Evolutionary conservation across 768 basidiomycete genomes (phyloP), one percentile per base, ranked within the genome.

Genomic region (Coprinellus micaceus): DNA sequence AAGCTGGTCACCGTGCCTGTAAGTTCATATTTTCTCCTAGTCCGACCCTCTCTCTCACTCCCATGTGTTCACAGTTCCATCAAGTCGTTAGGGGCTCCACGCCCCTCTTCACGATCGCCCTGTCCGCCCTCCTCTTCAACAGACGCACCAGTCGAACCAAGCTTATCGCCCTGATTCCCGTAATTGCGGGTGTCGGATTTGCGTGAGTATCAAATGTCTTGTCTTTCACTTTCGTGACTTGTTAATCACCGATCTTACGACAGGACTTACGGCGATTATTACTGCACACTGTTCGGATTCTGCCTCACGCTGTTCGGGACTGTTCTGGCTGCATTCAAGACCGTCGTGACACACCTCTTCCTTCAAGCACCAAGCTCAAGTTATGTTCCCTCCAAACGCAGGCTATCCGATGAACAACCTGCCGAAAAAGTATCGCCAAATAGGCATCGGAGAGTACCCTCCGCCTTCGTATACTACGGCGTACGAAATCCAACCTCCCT

Each of bases 241-340:
- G 9, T 17, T 47, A 36, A 37, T 1, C 30, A 11, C 19, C 39
- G 2, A 43, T 37, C 15, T 36, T 53, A 15, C 46, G 24, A 48
- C 63, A 94, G 92, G 12, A 97, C 94, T 5, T 96, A 93, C 56
- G 97, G 95, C 53, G 95, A 98, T 66, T 98, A 97, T 72, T 89
- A 92, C 64, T 97, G 89, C 71, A 97, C 94, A 1, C 69, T 77
- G 2, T 83, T 83, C 69, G 97, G 97, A 4, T 82, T 98, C 56
- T 62, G 91, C 65, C 79, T 99, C 21, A 98, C 97, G 0, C 79
- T 99, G 13, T 71, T 94, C 17, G 97, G 97, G 43, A 94, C 96
- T 0, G 68, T 96, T 52, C 82, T 99, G 36, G 97, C 97, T 4
- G 89, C 97, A 7, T 73, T 97, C 53, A 98, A 98, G 70, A 97